phyloP scores from a whole-genome alignment of 1,284 basidiomycete genomes.

The Melampsora occidentalis region DNA sequence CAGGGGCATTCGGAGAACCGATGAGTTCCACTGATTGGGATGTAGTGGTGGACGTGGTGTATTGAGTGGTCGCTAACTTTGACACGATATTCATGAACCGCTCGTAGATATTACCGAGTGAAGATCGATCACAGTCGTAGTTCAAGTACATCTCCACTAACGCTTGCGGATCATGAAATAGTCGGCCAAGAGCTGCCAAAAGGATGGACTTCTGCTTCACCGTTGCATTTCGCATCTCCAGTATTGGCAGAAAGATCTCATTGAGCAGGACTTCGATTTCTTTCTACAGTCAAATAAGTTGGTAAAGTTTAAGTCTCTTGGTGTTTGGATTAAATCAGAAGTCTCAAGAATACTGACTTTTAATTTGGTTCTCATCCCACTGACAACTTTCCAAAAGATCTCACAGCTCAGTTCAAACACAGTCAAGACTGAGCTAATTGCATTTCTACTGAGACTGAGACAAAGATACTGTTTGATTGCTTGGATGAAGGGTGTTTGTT shows the following conservation, averaged over 20 bases:
- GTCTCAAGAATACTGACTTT: conserved; percentile 62
- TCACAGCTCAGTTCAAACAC: conserved; percentile 98
- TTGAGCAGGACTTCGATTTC: conserved; percentile 97
- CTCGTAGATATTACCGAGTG: conserved; percentile 92
- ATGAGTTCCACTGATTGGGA: conserved; percentile 43
- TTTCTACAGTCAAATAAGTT: conserved; percentile 63
- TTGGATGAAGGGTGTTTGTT: conserved; percentile 82
- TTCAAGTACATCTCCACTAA: conserved; percentile 96
- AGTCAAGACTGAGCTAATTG: conserved; percentile 88
- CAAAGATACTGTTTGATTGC: conserved; percentile 94
- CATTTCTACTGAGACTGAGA: conserved; percentile 87
- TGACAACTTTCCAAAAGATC: conserved; percentile 94
- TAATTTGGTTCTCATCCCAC: conserved; percentile 89
- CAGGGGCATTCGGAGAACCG: conserved; percentile 35
- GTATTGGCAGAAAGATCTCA: conserved; percentile 97
- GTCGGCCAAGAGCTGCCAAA: conserved; percentile 70
- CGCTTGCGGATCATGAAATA: conserved; percentile 91
- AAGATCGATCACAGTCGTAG: conserved; percentile 91
- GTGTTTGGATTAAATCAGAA: neutral
- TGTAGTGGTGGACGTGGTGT: conserved; percentile 58
- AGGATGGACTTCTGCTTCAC: conserved; percentile 90
- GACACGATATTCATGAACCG: conserved; percentile 95
- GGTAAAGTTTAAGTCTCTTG: neutral
- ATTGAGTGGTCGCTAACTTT: conserved; percentile 75
- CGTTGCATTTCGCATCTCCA: conserved; percentile 96